Evolutionary conservation across 1,284 basidiomycete species (phyloP), one percentile per base, ranked within the genome.

Genomic region (Heliocybe sulcata): DNA sequence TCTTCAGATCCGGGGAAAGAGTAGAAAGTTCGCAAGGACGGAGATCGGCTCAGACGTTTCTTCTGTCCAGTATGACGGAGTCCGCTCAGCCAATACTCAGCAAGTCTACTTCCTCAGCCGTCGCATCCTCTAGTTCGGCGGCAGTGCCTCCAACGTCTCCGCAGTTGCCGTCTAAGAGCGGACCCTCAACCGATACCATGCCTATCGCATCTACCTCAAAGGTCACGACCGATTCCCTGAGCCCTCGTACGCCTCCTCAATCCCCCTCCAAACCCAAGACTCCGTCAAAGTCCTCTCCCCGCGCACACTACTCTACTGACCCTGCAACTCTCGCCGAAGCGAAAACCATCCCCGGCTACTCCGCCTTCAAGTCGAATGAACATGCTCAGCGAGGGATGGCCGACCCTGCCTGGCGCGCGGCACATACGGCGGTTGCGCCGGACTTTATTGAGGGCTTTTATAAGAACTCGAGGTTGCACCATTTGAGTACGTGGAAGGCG

Each of bases 381-480:
- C 70, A 82, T 47, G 92, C 92, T 0, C 75, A 83, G 58, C 82
- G 85, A 19, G 83, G 84, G 8, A 89, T 96, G 83, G 79, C 87
- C 26, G 76, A 91, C 61, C 81, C 87, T 2, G 80, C 81, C 45
- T 99, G 96, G 94, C 81, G 92, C 20, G 81, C 83, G 22, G 81
- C 86, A 22, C 87, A 98, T 67, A 99, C 96, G 0, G 91, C 94
- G 2, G 82, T 85, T 8, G 88, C 89, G 11, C 81, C 88, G 0
- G 88, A 86, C 59, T 99, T 97, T 66, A 87, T 98, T 55, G 85
- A 92, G 55, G 86, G 82, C 1, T 99, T 88, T 66, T 98, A 95
- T 72, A 87, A 88, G 67, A 90, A 97, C 66, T 95, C 92, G 2
- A 82, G 96, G 19, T 73, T 99, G 25, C 96, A 99, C 63, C 90